These are phyloP conservation scores for Madurella fahalii DNA, from an alignment of 2,329 filamentous ascomycete genomes.

Conservation along the genomic window DNA sequence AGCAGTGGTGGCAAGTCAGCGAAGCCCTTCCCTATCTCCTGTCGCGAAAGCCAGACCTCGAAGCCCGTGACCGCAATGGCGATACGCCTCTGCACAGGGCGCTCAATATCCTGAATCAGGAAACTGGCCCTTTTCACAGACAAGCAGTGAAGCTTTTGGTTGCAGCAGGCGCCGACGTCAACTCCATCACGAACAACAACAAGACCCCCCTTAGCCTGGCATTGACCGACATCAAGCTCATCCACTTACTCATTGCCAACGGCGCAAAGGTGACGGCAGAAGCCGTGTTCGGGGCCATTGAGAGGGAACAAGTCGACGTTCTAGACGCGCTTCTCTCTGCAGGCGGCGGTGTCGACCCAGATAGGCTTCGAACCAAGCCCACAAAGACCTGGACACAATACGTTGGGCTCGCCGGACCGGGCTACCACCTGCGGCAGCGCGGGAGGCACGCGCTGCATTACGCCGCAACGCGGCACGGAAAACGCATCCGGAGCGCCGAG, in stretches of 20 bases:
- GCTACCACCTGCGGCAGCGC: too few relatives aligned
- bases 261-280: background rate
- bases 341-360: background rate
- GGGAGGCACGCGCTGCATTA: too few relatives aligned
- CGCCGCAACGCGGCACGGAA: too few relatives aligned
- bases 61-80: constrained; percentile 4
- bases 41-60: constrained; percentile 1
- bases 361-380: too few relatives aligned
- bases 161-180: constrained; percentile 8
- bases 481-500: background rate
- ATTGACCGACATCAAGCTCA: background rate
- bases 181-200: background rate
- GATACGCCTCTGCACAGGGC: constrained; percentile 13
- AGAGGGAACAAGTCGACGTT: background rate
- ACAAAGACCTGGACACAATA: too few relatives aligned
- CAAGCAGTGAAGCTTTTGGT: constrained; percentile 3
- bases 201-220: constrained; percentile 1
- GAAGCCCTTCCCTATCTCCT: constrained; percentile 18
- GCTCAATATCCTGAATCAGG: background rate
- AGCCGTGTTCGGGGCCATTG: constrained; percentile 4
- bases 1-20: constrained; percentile 5
- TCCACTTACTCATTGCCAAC: constrained; percentile 3
- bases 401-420: too few relatives aligned
- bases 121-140: background rate
- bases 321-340: constrained; percentile 3